Evolutionary conservation across 1,284 basidiomycete species (phyloP).

Genomic region (Peniophora sp.): DNA sequence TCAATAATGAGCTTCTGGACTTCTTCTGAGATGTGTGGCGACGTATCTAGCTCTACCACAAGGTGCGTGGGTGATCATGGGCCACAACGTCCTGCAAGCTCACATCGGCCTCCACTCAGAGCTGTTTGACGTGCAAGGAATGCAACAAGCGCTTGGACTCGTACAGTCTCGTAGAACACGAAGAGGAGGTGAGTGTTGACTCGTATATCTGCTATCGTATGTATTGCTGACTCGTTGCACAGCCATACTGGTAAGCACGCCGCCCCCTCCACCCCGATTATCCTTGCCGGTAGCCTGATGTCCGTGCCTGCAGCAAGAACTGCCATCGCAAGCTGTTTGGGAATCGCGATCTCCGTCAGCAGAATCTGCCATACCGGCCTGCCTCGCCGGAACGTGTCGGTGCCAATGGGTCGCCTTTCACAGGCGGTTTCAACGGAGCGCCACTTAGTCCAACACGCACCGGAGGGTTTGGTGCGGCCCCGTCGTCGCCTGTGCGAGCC

Average conservation of each 20-base stretch:
- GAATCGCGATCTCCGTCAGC: constrained; percentile 63
- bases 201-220: not conserved
- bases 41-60: constrained; percentile 60
- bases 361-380: constrained; percentile 54
- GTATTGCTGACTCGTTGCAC: not conserved
- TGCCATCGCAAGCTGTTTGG: constrained; percentile 70
- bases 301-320: constrained; percentile 43
- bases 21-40: constrained; percentile 5
- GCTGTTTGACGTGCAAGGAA: constrained; percentile 62
- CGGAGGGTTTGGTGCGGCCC: constrained; percentile 12
- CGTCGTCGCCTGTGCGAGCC: constrained; percentile 14
- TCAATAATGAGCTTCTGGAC: constrained; percentile 1
- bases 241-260: constrained; percentile 58
- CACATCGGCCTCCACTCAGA: constrained; percentile 27
- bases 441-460: constrained; percentile 14
- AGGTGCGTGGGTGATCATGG: constrained; percentile 31
- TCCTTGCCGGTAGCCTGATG: constrained; percentile 1
- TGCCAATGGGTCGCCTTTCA: not conserved
- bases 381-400: constrained; percentile 13
- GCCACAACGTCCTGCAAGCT: not conserved
- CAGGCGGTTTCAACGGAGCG: not conserved
- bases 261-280: not conserved
- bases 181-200: constrained; percentile 50
- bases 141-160: constrained; percentile 74
- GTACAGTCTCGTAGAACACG: constrained; percentile 63